Conservation (phyloP, 2,329 filamentous ascomycete species). For the Zymoseptoria ardabiliae region DNA sequence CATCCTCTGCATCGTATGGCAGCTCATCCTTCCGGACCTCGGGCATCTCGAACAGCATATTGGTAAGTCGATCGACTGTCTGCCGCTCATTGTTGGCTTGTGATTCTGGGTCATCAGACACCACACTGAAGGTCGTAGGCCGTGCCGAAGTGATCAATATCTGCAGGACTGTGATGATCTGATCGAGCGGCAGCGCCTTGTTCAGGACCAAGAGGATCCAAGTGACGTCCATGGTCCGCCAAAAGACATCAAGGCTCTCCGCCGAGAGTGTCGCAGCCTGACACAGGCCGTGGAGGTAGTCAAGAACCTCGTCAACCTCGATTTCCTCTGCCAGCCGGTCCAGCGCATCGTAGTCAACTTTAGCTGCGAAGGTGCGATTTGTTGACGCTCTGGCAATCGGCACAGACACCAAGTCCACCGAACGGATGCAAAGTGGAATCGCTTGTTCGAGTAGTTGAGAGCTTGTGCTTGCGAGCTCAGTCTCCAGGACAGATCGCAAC, state of each 20-base stretch:
- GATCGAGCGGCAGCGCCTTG: constrained; percentile 55
- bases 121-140: constrained; percentile 58
- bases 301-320: constrained; percentile 56
- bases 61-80: constrained; percentile 57
- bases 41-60: constrained; percentile 53
- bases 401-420: constrained; percentile 49
- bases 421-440: constrained; percentile 38
- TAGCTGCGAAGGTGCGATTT: constrained; percentile 22
- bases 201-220: constrained; percentile 62
- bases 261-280: constrained; percentile 44
- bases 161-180: constrained; percentile 58
- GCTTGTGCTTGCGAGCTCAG: constrained; percentile 53
- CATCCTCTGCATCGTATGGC: constrained; percentile 32
- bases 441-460: constrained; percentile 53
- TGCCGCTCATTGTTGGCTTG: constrained; percentile 33
- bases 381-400: constrained; percentile 36
- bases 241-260: constrained; percentile 48
- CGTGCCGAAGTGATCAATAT: constrained; percentile 62
- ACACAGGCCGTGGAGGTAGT: constrained; percentile 56
- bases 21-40: constrained; percentile 35
- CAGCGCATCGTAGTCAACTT: constrained; percentile 25
- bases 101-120: constrained; percentile 42
- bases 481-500: constrained; percentile 55
- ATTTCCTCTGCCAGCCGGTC: constrained; percentile 51
- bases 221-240: constrained; percentile 59